Base-by-base conservation (phyloP, 2,329 filamentous ascomycete species). In the Xylariales sp. region DNA sequence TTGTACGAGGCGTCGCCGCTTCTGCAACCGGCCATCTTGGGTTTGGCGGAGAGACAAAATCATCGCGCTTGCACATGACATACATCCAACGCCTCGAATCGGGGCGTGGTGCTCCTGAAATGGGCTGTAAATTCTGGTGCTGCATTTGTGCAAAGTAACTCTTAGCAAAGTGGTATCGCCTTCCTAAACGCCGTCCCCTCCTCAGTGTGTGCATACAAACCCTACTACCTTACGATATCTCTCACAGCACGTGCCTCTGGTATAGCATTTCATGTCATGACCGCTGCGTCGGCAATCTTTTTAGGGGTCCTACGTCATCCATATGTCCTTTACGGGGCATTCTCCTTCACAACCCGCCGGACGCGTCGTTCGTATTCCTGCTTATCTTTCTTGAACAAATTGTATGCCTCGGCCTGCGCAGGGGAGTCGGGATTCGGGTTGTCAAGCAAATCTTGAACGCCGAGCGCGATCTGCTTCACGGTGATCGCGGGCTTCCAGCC, bases 401-500 rank as follows among this genome's bases (percentile, higher is more conserved):
- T 37, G 35, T 37, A 42, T 21, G 93, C 94, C 51, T 98, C 93
- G 3, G 93, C 91, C 63, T 98, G 93, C 0, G 93, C 93, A 0
- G 93, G 93, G 2, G 89, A 95, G 35, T 98, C 93, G 4, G 91
- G 93, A 59, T 98, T 98, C 13, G 94, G 93, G 54, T 96, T 91
- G 61, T 98, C 85, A 28, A 98, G 81, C 2, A 98, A 78, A 53
- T 95, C 91, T 63, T 98, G 93, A 41, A 98, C 95, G 33, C 93
- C 93, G 2, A 97, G 76, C 5, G 97, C 77, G 47, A 98, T 97
- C 66, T 97, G 89, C 67, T 96, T 97, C 61, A 98, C 88, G 1
- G 93, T 98, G 56, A 98, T 98, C 6, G 93, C 91, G 1, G 93
- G 94, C 63, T 95, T 94, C 93, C 94, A 98, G 6, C 87, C 90